phyloP scores from a whole-genome alignment of 2,329 filamentous ascomycete species.

The Nigrograna mackinnonii region DNA sequence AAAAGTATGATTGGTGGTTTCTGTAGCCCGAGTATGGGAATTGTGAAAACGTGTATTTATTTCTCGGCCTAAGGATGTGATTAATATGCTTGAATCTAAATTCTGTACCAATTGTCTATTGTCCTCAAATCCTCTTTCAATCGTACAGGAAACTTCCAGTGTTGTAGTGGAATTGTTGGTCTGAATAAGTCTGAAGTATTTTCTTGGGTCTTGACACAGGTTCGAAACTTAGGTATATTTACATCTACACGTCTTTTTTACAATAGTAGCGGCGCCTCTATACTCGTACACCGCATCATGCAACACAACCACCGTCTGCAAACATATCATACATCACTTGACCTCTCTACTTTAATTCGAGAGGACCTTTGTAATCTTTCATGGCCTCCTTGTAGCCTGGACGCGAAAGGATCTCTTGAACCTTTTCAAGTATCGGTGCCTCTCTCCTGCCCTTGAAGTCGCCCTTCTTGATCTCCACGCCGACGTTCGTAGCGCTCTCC shows the following conservation, averaged over 20 bases:
- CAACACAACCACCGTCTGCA: neutral
- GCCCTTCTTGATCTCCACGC: constrained; percentile 26
- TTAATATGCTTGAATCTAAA: no score
- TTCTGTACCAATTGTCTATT: no score
- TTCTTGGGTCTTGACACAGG: neutral
- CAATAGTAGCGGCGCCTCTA: neutral
- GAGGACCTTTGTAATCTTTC: constrained; percentile 23
- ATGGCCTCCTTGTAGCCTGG: constrained; percentile 36
- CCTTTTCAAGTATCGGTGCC: constrained; percentile 35
- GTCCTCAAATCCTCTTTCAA: no score
- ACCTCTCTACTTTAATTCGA: constrained; percentile 25
- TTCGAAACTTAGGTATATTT: neutral
- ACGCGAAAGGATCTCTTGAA: constrained; percentile 35
- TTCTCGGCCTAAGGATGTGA: no score
- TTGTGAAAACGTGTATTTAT: no score
- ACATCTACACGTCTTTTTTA: neutral
- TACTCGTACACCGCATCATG: neutral
- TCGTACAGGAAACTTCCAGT: neutral
- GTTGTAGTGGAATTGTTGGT: neutral
- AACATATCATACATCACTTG: constrained; percentile 1
- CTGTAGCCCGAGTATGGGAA: no score
- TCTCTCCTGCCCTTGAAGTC: constrained; percentile 33
- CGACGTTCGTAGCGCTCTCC: constrained; percentile 41
- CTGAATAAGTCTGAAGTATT: neutral
- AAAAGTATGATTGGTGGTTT: no score